Evolutionary conservation across 441 rosid species (phyloP).

Genomic region (Gossypium trilobum): DNA sequence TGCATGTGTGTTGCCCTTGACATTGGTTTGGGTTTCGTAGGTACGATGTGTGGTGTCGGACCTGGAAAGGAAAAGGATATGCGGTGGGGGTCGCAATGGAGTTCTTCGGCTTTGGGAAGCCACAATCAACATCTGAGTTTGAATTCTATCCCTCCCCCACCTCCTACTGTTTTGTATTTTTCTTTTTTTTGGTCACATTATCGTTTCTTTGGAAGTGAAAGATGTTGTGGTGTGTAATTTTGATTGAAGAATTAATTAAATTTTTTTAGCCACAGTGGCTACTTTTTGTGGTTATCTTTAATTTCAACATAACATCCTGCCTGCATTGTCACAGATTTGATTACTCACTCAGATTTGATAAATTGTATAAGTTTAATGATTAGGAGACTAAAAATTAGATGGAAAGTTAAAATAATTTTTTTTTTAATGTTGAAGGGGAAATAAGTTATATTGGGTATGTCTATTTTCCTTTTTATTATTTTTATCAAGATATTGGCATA

Average conservation of each 20-base stretch:
- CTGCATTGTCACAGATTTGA: too few species aligned
- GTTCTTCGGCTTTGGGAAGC: slow-evolving; percentile 96
- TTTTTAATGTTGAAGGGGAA: too few species aligned
- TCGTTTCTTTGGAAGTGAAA: neutral
- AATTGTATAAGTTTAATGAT: too few species aligned
- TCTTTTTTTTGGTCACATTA: neutral
- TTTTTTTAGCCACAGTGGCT: neutral
- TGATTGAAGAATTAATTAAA: neutral
- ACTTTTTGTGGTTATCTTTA: neutral
- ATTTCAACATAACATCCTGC: too few species aligned
- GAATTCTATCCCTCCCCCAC: neutral
- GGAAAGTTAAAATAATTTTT: too few species aligned
- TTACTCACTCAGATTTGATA: too few species aligned
- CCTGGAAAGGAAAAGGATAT: slow-evolving; percentile 94
- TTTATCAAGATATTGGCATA: too few species aligned
- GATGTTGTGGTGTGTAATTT: neutral
- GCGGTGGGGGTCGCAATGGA: slow-evolving; percentile 96
- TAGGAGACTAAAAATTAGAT: too few species aligned
- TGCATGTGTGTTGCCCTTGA: neutral
- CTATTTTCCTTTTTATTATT: too few species aligned
- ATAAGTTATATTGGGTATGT: too few species aligned
- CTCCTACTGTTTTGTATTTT: neutral
- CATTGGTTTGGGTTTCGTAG: slow-evolving; percentile 24
- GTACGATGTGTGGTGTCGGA: slow-evolving; percentile 89
- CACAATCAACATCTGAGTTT: slow-evolving; percentile 68